Percentiles rank a stretch among this genome's conserved stretches.
These are phyloP conservation scores for Paradendryphiella salina DNA, from an alignment of 2,329 filamentous ascomycete species.

Conservation along the genomic window DNA sequence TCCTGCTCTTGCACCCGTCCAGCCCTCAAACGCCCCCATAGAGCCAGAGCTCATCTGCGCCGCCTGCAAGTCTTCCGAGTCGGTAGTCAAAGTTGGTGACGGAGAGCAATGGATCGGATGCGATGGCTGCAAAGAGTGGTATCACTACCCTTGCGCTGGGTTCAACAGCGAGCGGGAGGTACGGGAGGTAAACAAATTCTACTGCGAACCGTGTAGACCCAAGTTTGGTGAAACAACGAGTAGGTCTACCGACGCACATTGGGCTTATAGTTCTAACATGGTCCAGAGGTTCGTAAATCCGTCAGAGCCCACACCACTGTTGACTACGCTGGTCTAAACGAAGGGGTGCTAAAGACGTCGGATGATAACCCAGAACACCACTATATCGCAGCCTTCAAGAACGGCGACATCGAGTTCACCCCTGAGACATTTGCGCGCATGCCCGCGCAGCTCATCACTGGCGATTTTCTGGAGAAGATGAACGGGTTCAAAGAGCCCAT, in stretches of 20 bases:
- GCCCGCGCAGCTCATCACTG: conserved; percentile 64
- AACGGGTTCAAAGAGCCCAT: conserved; percentile 69
- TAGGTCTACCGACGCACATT: conserved; percentile 38
- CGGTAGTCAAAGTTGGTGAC: conserved; percentile 57
- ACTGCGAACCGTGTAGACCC: conserved; percentile 63
- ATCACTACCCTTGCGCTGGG: conserved; percentile 68
- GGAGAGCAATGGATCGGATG: conserved; percentile 68
- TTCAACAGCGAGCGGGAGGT: conserved; percentile 67
- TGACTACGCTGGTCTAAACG: conserved; percentile 69
- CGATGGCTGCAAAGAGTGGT: conserved; percentile 70
- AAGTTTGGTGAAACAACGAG: conserved; percentile 65
- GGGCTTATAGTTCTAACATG: conserved; percentile 33
- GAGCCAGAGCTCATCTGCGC: conserved; percentile 56
- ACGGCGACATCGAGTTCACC: conserved; percentile 63
- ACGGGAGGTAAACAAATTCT: conserved; percentile 69
- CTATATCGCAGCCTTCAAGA: conserved; percentile 68
- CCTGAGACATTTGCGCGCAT: conserved; percentile 66
- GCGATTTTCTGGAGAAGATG: conserved; percentile 65
- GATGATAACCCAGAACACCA: conserved; percentile 68
- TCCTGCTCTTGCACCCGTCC: conserved; percentile 11
- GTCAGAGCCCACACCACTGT: conserved; percentile 66
- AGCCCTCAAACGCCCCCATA: conserved; percentile 14
- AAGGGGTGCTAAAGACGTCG: conserved; percentile 67
- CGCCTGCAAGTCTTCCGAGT: conserved; percentile 59
- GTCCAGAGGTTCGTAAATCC: conserved; percentile 63